Conservation (phyloP, 2,329 filamentous ascomycete genomes). For the Emergomyces orientalis region DNA sequence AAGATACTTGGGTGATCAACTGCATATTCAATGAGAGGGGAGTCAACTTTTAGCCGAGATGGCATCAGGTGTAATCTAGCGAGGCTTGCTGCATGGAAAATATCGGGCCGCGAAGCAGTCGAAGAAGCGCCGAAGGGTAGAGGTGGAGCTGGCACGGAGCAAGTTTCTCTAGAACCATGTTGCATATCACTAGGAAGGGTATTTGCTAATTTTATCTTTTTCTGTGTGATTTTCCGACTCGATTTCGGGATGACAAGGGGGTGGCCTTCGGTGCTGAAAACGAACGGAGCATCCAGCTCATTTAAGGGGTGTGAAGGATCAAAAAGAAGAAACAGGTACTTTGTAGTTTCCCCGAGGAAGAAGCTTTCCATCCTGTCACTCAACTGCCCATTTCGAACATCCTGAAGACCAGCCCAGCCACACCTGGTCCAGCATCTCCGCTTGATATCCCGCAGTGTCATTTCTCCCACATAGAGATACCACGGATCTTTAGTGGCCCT, state of each 20-base stretch:
- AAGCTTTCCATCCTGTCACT: conserved; percentile 98
- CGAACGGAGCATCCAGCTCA: conserved; percentile 72
- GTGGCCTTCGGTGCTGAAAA: conserved; percentile 95
- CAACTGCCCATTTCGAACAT: conserved; percentile 72
- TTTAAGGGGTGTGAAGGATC: conserved; percentile 81
- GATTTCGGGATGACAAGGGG: conserved; percentile 67
- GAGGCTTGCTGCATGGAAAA: conserved; percentile 83
- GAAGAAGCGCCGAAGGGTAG: conserved; percentile 65
- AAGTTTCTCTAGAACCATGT: conserved; percentile 33
- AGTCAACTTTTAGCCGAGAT: conserved; percentile 47
- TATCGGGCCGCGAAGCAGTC: conserved; percentile 66
- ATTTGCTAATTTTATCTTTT: conserved; percentile 10
- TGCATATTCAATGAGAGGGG: conserved; percentile 46
- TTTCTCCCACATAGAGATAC: conserved; percentile 93
- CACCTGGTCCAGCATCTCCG: conserved; percentile 82
- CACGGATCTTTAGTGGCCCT: conserved; percentile 87
- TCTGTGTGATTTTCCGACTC: background rate
- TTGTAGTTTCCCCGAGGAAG: conserved; percentile 91
- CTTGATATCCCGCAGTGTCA: conserved; percentile 82
- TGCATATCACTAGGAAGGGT: conserved; percentile 3
- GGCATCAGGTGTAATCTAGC: conserved; percentile 72
- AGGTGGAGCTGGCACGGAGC: conserved; percentile 52
- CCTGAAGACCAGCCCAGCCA: conserved; percentile 84
- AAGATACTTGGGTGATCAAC: conserved; percentile 47
- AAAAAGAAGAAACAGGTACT: conserved; percentile 90